Conservation (phyloP, 257 asterid species). For the Penstemon newberryi region DNA sequence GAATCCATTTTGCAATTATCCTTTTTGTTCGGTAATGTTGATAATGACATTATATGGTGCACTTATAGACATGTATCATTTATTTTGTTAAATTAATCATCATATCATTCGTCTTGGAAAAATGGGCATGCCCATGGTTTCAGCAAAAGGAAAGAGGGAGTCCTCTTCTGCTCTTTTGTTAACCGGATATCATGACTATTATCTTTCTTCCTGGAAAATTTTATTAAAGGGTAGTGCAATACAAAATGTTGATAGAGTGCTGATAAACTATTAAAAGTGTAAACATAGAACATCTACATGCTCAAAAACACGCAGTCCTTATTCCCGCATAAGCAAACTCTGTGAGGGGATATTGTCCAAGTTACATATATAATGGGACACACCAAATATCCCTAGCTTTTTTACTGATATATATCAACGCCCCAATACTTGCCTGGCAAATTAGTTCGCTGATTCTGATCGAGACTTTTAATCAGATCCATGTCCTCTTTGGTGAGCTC, state of each 20-base stretch:
- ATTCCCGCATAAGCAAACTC: slow-evolving; percentile 5
- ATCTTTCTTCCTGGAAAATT: too few species aligned
- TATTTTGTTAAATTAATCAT: neutral
- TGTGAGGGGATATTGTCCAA: neutral
- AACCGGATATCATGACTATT: neutral
- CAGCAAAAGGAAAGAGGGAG: neutral
- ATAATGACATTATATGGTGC: too few species aligned
- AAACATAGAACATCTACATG: slow-evolving; percentile 8
- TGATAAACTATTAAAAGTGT: neutral
- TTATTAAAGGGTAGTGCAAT: too few species aligned
- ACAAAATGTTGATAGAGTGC: too few species aligned
- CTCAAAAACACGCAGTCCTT: neutral
- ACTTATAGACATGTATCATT: too few species aligned
- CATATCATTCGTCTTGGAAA: neutral
- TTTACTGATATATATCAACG: slow-evolving; percentile 18
- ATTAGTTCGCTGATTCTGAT: slow-evolving; percentile 1
- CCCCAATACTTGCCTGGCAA: slow-evolving; percentile 18
- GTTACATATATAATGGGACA: too few species aligned
- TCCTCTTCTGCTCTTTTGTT: neutral
- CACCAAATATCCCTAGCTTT: too few species aligned
- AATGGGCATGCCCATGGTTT: too few species aligned
- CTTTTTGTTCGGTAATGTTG: too few species aligned
- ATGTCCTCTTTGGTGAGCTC: slow-evolving; percentile 39
- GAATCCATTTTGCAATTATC: too few species aligned
- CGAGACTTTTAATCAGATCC: slow-evolving; percentile 12